Base-by-base conservation (phyloP, 305 asterid genomes). In the Fraxinus nigra region DNA sequence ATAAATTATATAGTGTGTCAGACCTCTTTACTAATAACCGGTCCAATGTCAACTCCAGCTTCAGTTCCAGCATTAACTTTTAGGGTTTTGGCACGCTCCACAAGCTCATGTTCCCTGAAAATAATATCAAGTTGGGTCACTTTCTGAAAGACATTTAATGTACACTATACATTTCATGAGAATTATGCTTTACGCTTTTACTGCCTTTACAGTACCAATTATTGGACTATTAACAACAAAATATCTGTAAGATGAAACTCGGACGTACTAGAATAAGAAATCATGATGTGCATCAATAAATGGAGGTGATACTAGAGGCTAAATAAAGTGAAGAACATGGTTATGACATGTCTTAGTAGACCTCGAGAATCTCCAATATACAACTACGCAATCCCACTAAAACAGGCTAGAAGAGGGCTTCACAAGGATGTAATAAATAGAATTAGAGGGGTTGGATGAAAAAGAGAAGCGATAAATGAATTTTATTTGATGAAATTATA, bases 1-100 rank as follows among this genome's bases (percentile, higher is more conserved):
- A 82, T 34, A 69, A 30, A 69, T 67, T 67, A 13, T 10, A 28
- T 16, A 72, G 24, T 26, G 74, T 22, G 13, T 28, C 76, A 46
- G 80, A 88, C 91, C 89, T 87, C 88, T 85, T 85, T 85, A 78
- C 88, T 85, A 46, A 85, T 86, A 82, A 88, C 84, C 2, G 91
- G 88, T 70, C 91, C 91, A 69, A 88, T 79, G 76, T 88, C 89
- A 32, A 88, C 79, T 65, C 87, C 88, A 85, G 87, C 86, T 82
- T 81, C 85, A 30, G 78, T 81, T 74, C 87, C 87, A 11, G 83
- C 81, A 85, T 81, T 81, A 63, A 85, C 83, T 78, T 81, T 85
- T 65, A 85, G 83, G 54, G 34, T 54, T 74, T 81, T 85, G 35
- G 87, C 87, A 78, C 78, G 81, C 34, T 74, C 76, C 70, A 85